Evolutionary conservation across 768 basidiomycete species (phyloP).

Genomic region (Vararia minispora): DNA sequence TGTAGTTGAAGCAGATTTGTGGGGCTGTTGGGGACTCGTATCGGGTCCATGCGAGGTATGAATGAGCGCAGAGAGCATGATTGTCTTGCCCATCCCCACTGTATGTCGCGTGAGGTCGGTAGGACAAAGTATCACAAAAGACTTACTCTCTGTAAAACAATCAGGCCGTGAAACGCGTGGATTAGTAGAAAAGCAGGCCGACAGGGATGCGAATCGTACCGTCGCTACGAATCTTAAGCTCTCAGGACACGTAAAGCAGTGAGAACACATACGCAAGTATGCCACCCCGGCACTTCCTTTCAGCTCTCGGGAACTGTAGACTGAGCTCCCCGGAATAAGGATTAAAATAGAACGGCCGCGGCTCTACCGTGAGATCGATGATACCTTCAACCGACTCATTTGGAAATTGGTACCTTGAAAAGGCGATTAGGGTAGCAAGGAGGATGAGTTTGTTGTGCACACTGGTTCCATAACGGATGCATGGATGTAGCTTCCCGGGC

Average conservation of each 20-base stretch:
- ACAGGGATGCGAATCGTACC: constrained; percentile 17
- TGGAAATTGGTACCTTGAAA: constrained; percentile 61
- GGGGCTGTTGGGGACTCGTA: constrained; percentile 19
- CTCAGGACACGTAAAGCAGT: constrained; percentile 1
- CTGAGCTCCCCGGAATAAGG: constrained; percentile 86
- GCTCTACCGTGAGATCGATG: constrained; percentile 76
- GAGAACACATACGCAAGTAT: constrained; percentile 67
- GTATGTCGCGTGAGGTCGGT: constrained; percentile 2
- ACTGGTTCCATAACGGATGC: constrained; percentile 96
- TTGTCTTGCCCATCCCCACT: constrained; percentile 98
- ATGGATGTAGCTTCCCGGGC: constrained; percentile 63
- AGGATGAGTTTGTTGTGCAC: constrained; percentile 17
- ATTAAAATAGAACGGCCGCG: constrained; percentile 79
- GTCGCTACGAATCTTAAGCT: constrained; percentile 18
- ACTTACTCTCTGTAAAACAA: constrained; percentile 37
- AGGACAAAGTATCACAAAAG: background rate
- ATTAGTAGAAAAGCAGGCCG: constrained; percentile 4
- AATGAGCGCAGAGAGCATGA: constrained; percentile 85
- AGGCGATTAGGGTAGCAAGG: constrained; percentile 8
- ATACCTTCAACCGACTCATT: constrained; percentile 41
- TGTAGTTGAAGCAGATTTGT: too few relatives aligned
- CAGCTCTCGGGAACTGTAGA: constrained; percentile 72
- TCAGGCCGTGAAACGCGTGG: background rate
- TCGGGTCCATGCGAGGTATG: constrained; percentile 58
- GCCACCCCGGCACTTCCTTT: constrained; percentile 70